These are phyloP conservation scores for Dissophora globulifera DNA, from an alignment of 192 early-diverging fungal species.

Conservation along the genomic window DNA sequence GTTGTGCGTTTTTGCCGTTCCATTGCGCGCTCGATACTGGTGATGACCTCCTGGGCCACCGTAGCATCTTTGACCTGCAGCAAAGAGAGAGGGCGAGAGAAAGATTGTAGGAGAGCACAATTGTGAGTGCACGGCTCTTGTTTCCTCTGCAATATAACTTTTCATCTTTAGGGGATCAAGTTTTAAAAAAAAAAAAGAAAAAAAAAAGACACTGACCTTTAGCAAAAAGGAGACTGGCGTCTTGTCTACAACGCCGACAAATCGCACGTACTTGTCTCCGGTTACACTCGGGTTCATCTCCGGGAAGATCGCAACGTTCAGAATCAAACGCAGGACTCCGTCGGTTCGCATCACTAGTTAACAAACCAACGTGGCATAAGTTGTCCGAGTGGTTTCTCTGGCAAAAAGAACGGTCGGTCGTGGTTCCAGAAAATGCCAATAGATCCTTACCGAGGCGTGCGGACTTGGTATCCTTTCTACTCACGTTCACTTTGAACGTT, in stretches of 20 bases:
- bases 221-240: slow-evolving; percentile 38
- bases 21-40: slow-evolving; percentile 17
- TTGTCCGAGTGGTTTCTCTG: no score
- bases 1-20: slow-evolving; percentile 25
- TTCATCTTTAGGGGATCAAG: no score
- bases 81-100: background rate
- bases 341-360: slow-evolving; percentile 43
- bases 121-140: no score
- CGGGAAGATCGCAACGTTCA: slow-evolving; percentile 37
- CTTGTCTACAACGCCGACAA: slow-evolving; percentile 39
- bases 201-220: slow-evolving; percentile 24
- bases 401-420: no score
- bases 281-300: slow-evolving; percentile 40
- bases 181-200: background rate
- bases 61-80: slow-evolving; percentile 35
- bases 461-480: slow-evolving; percentile 22
- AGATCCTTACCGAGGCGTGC: slow-evolving; percentile 51
- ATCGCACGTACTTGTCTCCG: slow-evolving; percentile 45
- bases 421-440: no score
- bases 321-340: slow-evolving; percentile 39
- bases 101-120: no score
- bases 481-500: slow-evolving; percentile 45
- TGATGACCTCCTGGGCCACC: slow-evolving; percentile 11
- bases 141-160: no score
- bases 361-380: no score